These are phyloP conservation scores for Cordia subcordata DNA, from an alignment of 257 asterid species.

Conservation along the genomic window DNA sequence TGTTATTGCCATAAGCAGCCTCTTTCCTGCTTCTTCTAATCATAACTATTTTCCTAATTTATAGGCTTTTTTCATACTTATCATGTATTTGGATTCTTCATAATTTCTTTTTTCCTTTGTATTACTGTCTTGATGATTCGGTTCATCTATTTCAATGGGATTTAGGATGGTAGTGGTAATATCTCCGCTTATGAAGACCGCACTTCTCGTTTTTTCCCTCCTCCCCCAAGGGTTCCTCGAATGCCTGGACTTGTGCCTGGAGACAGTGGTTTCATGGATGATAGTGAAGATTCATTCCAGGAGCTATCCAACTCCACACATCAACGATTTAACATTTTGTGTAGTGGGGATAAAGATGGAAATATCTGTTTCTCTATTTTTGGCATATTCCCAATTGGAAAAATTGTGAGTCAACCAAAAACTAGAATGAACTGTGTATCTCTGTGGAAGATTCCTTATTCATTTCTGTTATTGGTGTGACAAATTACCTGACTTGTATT, in stretches of 20 bases:
- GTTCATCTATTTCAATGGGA: constrained; percentile 2
- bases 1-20: too few species aligned
- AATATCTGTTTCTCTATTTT: constrained; percentile 79
- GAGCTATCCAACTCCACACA: constrained; percentile 84
- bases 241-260: constrained; percentile 87
- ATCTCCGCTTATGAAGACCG: constrained; percentile 68
- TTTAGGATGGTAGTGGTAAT: constrained; percentile 52
- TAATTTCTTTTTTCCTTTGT: constrained; percentile 11
- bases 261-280: constrained; percentile 82
- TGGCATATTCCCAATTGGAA: constrained; percentile 94
- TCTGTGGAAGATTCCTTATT: neutral
- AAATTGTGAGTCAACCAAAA: constrained; percentile 56
- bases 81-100: too few species aligned
- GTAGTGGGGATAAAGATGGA: constrained; percentile 96
- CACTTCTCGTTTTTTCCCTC: constrained; percentile 91
- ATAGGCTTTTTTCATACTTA: too few species aligned
- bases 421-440: neutral
- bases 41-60: too few species aligned
- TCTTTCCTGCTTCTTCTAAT: too few species aligned
- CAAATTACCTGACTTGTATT: constrained; percentile 4
- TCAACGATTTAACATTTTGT: constrained; percentile 73
- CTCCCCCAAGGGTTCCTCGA: constrained; percentile 83
- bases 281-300: constrained; percentile 62
- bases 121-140: constrained; percentile 10
- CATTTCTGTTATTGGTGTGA: constrained; percentile 14